Percentiles rank a stretch among this genome's conserved stretches.
Evolutionary conservation across 768 basidiomycete genomes (phyloP).

Genomic region (Naganishia onofrii): DNA sequence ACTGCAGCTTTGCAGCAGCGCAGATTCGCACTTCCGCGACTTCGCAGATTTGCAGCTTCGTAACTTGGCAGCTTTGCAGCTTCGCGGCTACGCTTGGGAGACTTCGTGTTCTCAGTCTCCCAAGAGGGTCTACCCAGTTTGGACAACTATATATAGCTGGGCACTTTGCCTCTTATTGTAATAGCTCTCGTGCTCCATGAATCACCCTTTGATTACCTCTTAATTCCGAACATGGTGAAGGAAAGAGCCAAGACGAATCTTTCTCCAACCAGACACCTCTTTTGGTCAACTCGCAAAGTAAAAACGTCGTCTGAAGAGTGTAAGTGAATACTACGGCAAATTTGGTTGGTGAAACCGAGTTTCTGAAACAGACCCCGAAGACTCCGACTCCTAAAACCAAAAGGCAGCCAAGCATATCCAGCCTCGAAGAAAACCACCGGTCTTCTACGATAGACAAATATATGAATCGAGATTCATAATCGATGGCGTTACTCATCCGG

Average conservation of each 20-base stretch:
- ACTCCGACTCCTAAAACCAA: conserved; percentile 68
- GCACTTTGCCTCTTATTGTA: too few species aligned
- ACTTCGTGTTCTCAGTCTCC: too few species aligned
- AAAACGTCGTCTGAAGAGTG: conserved; percentile 47
- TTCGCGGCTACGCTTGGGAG: too few species aligned
- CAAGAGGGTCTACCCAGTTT: too few species aligned
- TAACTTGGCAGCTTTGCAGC: too few species aligned
- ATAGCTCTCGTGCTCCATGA: too few species aligned
- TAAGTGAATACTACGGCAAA: conserved; percentile 65
- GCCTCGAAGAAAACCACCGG: conserved; percentile 62
- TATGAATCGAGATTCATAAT: conserved; percentile 29
- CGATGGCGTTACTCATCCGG: conserved; percentile 9
- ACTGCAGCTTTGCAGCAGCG: too few species aligned
- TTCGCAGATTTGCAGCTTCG: too few species aligned
- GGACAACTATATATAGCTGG: too few species aligned
- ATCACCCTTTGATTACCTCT: too few species aligned
- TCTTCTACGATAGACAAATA: conserved; percentile 25
- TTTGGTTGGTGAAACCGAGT: conserved; percentile 61
- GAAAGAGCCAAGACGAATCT: not conserved
- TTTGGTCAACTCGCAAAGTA: conserved; percentile 21
- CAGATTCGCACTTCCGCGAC: too few species aligned
- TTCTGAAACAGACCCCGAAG: conserved; percentile 65
- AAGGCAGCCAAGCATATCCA: conserved; percentile 67
- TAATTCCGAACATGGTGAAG: conserved; percentile 18
- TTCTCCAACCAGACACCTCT: not conserved